Evolutionary conservation across 805 yeast species (phyloP), one percentile per base, ranked within the genome.

Genomic region (Candida takata): DNA sequence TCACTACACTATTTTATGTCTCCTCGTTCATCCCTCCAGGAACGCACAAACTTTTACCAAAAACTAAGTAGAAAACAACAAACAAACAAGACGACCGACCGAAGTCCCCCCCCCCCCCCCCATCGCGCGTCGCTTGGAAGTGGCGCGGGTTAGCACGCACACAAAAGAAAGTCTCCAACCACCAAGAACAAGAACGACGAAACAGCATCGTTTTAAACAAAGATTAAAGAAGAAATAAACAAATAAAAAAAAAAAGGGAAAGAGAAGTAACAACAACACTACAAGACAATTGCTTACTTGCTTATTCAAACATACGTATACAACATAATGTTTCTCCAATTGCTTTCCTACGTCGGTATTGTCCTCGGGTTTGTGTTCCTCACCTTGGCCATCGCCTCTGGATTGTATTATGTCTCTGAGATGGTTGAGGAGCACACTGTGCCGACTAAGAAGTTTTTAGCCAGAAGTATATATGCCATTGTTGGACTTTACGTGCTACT

Each of bases 371-470:
- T 82, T 47, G 48, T 73, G 2, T 70, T 75, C 37, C 64, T 77
- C 35, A 77, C 83, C 0, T 61, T 78, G 24, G 72, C 85, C 15
- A 79, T 83, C 41, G 97, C 97, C 0, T 84, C 95, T 3, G 97
- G 95, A 0, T 65, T 92, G 24, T 92, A 87, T 65, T 88, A 87
- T 51, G 67, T 90, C 26, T 84, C 95, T 8, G 98, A 92, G 55
- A 62, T 87, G 23, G 95, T 92, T 12, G 98, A 92, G 55, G 97
- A 88, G 52, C 90, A 92, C 57, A 73, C 95, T 0, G 92, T 84
- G 44, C 77, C 87, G 33, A 84, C 97, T 9, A 81, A 75, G 49
- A 62, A 85, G 39, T 67, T 86, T 36, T 64, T 92, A 26, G 68
- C 66, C 30, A 68, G 78, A 44, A 55, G 77, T 35, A 86, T 88